A percentile compares a stretch with the other conserved stretches of the same genome.
phyloP scores from a whole-genome alignment of 2,329 filamentous ascomycete species.

The Ilyonectria destructans region DNA sequence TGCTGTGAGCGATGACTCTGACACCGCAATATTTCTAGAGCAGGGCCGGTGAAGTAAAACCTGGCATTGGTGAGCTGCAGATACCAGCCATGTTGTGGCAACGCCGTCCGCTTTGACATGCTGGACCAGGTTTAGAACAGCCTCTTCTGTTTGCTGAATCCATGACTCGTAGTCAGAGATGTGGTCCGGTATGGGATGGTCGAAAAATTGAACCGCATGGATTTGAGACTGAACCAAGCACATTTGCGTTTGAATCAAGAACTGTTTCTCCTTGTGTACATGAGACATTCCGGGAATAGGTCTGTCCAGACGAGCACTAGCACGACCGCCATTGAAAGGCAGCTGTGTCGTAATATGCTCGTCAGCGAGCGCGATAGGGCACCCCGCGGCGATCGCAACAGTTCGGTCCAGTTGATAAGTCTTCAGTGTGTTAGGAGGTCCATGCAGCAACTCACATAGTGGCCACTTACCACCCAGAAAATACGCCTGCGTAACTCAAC shows the following conservation, averaged over 20 bases:
- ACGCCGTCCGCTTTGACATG: slow-evolving; percentile 1
- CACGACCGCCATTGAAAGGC: slow-evolving; percentile 19
- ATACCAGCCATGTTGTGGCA: slow-evolving; percentile 3
- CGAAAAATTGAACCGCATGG: slow-evolving; percentile 28
- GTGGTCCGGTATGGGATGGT: slow-evolving; percentile 16
- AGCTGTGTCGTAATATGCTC: slow-evolving; percentile 30
- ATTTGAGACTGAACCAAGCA: slow-evolving; percentile 28
- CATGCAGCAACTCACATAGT: neutral
- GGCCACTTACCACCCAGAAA: slow-evolving; percentile 35
- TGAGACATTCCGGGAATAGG: neutral
- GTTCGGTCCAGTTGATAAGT: slow-evolving; percentile 35
- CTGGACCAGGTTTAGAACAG: slow-evolving; percentile 10
- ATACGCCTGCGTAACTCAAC: slow-evolving; percentile 28
- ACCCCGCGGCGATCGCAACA: slow-evolving; percentile 31
- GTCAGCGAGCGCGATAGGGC: slow-evolving; percentile 29
- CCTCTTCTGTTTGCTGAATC: slow-evolving; percentile 16
- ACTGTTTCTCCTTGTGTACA: slow-evolving; percentile 18
- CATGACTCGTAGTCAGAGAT: slow-evolving; percentile 16
- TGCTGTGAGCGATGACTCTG: slow-evolving; percentile 21
- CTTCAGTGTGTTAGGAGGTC: neutral
- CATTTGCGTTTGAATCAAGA: slow-evolving; percentile 22
- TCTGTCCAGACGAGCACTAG: neutral
- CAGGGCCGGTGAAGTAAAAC: slow-evolving; percentile 34
- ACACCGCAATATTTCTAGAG: slow-evolving; percentile 34
- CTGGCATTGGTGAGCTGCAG: slow-evolving; percentile 30